Percentiles rank a stretch among this genome's conserved stretches.
Evolutionary conservation across 2,329 filamentous ascomycete species (phyloP).

Genomic region (Decorospora gaudefroyi): DNA sequence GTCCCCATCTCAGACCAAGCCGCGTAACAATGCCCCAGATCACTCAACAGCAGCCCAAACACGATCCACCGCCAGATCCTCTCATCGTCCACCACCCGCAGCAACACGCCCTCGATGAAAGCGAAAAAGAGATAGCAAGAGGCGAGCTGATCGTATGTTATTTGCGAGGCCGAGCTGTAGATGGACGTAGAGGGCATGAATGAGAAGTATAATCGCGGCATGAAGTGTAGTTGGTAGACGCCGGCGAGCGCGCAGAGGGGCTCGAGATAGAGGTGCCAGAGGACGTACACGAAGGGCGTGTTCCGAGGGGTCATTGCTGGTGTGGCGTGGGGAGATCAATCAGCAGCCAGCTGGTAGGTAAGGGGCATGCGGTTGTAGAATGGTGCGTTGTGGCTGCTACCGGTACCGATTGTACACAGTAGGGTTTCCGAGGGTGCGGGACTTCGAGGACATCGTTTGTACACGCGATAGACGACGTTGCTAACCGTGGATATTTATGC

Average conservation of each 20-base stretch:
- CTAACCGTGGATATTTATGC: too few species aligned
- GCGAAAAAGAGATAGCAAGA: slow-evolving; percentile 79
- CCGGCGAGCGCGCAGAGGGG: slow-evolving; percentile 59
- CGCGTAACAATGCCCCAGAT: slow-evolving; percentile 69
- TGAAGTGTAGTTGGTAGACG: slow-evolving; percentile 57
- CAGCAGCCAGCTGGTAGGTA: too few species aligned
- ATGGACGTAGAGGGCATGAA: slow-evolving; percentile 58
- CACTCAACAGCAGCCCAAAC: slow-evolving; percentile 70
- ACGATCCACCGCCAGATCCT: slow-evolving; percentile 71
- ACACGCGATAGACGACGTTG: too few species aligned
- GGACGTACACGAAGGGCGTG: slow-evolving; percentile 63
- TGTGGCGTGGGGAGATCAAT: slow-evolving; percentile 5
- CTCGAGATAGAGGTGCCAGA: slow-evolving; percentile 77
- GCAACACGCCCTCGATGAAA: slow-evolving; percentile 73
- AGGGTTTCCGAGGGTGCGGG: too few species aligned
- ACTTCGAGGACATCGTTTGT: too few species aligned
- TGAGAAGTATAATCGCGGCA: slow-evolving; percentile 63
- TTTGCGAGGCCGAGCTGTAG: slow-evolving; percentile 48
- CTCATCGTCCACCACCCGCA: slow-evolving; percentile 69
- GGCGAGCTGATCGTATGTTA: slow-evolving; percentile 73
- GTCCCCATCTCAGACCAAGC: slow-evolving; percentile 42
- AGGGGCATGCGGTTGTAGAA: too few species aligned
- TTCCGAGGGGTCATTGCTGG: slow-evolving; percentile 23
- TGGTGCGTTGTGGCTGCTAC: too few species aligned
- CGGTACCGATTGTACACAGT: too few species aligned